phyloP scores from a whole-genome alignment of 805 yeast genomes.

The Brettanomyces nanus region DNA sequence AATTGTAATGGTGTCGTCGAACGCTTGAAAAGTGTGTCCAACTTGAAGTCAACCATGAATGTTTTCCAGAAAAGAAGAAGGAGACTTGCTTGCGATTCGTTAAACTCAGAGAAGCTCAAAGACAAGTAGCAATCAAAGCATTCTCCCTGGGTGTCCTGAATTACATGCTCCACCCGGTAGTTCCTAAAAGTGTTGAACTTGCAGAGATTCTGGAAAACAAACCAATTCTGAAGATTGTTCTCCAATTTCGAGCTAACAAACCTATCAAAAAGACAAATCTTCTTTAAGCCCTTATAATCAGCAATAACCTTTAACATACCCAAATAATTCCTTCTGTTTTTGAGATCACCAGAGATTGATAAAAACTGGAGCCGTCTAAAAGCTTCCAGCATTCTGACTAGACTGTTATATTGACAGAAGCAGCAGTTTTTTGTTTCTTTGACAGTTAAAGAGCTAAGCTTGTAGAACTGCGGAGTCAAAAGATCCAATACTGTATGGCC shows the following conservation, averaged over 20 bases:
- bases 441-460: constrained; percentile 14
- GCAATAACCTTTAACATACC: constrained; percentile 2
- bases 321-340: constrained; percentile 9
- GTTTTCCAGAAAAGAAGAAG: no score
- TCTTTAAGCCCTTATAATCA: constrained; percentile 6
- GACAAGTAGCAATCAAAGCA: no score
- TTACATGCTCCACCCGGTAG: not conserved
- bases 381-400: constrained; percentile 8
- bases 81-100: no score
- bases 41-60: no score
- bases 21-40: no score
- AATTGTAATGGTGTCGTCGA: no score
- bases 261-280: constrained; percentile 18
- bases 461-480: no score
- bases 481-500: no score
- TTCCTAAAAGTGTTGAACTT: no score
- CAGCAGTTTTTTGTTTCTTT: constrained; percentile 22
- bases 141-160: not conserved
- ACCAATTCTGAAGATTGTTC: constrained; percentile 19
- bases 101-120: no score
- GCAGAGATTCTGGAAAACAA: constrained; percentile 16
- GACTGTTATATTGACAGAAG: constrained; percentile 18
- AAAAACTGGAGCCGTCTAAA: constrained; percentile 7
- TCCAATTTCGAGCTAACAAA: constrained; percentile 13
- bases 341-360: constrained; percentile 14